These are phyloP conservation scores for Chrysanthemum lavandulifolium DNA, from an alignment of 129 eudicot species.

Conservation along the genomic window DNA sequence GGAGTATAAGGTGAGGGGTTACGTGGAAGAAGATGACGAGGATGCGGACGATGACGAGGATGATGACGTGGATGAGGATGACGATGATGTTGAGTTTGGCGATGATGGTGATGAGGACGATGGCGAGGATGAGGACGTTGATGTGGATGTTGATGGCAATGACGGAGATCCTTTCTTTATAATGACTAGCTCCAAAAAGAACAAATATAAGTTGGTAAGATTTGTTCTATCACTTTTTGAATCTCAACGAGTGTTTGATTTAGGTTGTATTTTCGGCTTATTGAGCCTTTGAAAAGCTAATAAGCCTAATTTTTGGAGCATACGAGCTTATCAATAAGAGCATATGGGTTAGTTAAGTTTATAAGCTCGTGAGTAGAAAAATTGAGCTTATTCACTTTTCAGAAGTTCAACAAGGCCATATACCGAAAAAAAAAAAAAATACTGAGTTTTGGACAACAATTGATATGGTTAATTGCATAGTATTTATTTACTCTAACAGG, in stretches of 20 bases:
- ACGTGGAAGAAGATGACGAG: not conserved
- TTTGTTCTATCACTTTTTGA: not conserved
- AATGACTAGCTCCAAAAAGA: not conserved
- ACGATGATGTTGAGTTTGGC: not conserved
- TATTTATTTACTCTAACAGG: too few relatives aligned
- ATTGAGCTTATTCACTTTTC: too few relatives aligned
- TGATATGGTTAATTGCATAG: too few relatives aligned
- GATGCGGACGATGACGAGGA: not conserved
- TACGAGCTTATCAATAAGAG: too few relatives aligned
- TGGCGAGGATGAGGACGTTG: not conserved
- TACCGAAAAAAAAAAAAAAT: too few relatives aligned
- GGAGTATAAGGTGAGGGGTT: too few relatives aligned
- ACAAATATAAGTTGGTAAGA: not conserved
- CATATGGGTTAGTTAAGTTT: too few relatives aligned
- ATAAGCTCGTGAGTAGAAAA: too few relatives aligned
- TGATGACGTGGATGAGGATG: not conserved
- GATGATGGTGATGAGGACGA: constrained; percentile 11
- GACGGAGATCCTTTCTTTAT: constrained; percentile 25
- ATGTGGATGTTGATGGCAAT: not conserved
- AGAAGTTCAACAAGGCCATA: too few relatives aligned
- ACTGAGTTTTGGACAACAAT: too few relatives aligned
- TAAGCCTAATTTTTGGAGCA: too few relatives aligned
- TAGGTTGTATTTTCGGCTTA: not conserved
- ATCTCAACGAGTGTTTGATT: not conserved
- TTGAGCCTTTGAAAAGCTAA: too few relatives aligned